Base-by-base conservation (phyloP, 441 rosid species). In the Dalechampia spathulata region DNA sequence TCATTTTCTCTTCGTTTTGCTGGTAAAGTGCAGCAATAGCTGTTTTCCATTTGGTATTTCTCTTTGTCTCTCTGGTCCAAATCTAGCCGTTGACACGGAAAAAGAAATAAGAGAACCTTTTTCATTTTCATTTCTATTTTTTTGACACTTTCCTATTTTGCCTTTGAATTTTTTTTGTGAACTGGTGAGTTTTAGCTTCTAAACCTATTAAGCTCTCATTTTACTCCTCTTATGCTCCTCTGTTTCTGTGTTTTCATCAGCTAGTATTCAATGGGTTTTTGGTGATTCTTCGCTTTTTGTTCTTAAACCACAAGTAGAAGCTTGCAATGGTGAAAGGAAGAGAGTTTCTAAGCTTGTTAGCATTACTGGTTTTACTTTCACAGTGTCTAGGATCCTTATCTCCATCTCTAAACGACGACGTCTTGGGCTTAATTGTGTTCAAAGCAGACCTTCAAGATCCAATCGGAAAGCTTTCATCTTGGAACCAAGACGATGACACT, bases 391-490 rank as follows among this genome's bases (percentile, higher is more conserved):
- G 80, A 72, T 78, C 95, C 72, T 74, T 84, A 53, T 83, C 75
- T 71, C 95, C 95, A 5, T 81, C 98, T 0, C 41, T 88, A 14
- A 86, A 88, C 76, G 98, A 92, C 62, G 98, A 92, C 63, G 88
- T 92, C 25, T 68, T 92, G 71, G 98, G 96, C 43, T 81, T 92
- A 49, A 86, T 92, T 36, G 91, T 86, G 43, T 89, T 92, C 81
- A 92, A 89, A 61, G 74, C 93, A 7, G 98, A 86, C n/a, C 87
- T 92, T 25, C 58, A 66, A 28, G 98, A 92, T 80, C 92, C 96
- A 12, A 23, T 60, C 14, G 69, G 76, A 17, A 92, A 80, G 76
- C 89, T 92, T 43, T 61, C 85, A 6, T 81, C 98, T 15, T 92
- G 98, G 97, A 72, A 85, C 49, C 94, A 88, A 26, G 95, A 81